Evolutionary conservation across 2,329 filamentous ascomycete species (phyloP).

Genomic region (Akanthomyces lecanii): DNA sequence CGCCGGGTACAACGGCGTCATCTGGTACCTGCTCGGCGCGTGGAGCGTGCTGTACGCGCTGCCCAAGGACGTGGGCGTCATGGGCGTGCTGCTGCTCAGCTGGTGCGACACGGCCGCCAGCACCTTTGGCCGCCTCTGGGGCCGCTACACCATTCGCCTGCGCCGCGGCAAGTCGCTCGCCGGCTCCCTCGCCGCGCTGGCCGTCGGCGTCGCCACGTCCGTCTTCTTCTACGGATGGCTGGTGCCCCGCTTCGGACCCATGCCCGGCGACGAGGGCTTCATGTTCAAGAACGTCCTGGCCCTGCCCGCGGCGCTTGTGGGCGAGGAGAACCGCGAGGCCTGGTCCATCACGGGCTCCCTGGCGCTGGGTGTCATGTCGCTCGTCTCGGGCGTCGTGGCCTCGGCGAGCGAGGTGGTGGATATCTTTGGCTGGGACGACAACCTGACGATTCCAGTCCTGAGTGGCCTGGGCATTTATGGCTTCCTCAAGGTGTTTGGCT

Average conservation of each 20-base stretch:
- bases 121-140: constrained; percentile 87
- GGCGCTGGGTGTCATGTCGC: constrained; percentile 74
- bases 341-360: constrained; percentile 63
- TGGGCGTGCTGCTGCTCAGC: constrained; percentile 83
- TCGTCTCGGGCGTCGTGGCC: constrained; percentile 85
- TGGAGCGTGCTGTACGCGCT: constrained; percentile 83
- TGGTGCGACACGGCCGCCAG: constrained; percentile 98
- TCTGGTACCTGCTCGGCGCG: constrained; percentile 90
- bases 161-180: constrained; percentile 87
- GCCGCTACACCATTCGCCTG: constrained; percentile 80
- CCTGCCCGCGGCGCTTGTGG: constrained; percentile 59
- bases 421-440: constrained; percentile 93
- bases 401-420: constrained; percentile 88
- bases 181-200: constrained; percentile 77
- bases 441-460: constrained; percentile 90
- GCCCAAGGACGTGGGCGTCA: constrained; percentile 87
- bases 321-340: constrained; percentile 55
- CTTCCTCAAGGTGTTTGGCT: constrained; percentile 83
- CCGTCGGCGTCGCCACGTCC: constrained; percentile 78
- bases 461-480: constrained; percentile 87
- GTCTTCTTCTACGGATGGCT: constrained; percentile 85
- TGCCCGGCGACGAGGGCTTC: constrained; percentile 63
- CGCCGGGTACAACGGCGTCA: constrained; percentile 90
- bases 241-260: constrained; percentile 63
- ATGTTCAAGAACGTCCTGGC: constrained; percentile 76